Evolutionary conservation across 1,284 basidiomycete species (phyloP), one percentile per base, ranked within the genome.

Genomic region (Chalciporus sp.): DNA sequence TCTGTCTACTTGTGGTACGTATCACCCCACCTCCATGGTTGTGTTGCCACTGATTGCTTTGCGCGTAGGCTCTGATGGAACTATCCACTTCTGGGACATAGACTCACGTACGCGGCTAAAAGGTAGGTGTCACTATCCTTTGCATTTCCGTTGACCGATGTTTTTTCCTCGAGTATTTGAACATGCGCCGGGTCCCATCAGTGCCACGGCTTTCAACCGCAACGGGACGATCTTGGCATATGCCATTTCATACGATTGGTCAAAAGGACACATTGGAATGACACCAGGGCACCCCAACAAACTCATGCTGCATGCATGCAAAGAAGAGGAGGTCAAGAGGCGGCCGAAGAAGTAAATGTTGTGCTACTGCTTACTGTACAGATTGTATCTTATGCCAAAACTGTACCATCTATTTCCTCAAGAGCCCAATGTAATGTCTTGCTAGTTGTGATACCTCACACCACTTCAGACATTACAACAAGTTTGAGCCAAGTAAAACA

Each of bases 221-320:
- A 88, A 83, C 31, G 91, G 92, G 27, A 85, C 79, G n/a, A 91
- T 95, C 59, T 89, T 96, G 66, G 94, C 94, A 0, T 97, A 96
- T 61, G 86, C 91, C 0, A 71, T 94, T 19, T 91, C 92, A 4
- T 95, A 95, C 64, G 93, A 95, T 68, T 95, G 93, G 93, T 89
- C 78, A 63, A 95, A 87, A 67, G 94, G 94, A 4, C 90, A 95
- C 71, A 84, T 84, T 10, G 93, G 93, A 17, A 94, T 91, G 78
- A 88, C 88, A 5, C 85, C 90, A 6, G 83, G 83, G 14, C 85
- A 88, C 64, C 82, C 85, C 16, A 95, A 93, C 72, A 94, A 94
- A 69, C 75, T 96, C 60, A 92, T 95, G 89, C 73, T 96, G 55
- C 94, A 96, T 70, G 85, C 88, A 16, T 91, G 92, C 74, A 93